Evolutionary conservation across 2,329 filamentous ascomycete species (phyloP), one percentile per base, ranked within the genome.

Genomic region (Clathrospora elynae): DNA sequence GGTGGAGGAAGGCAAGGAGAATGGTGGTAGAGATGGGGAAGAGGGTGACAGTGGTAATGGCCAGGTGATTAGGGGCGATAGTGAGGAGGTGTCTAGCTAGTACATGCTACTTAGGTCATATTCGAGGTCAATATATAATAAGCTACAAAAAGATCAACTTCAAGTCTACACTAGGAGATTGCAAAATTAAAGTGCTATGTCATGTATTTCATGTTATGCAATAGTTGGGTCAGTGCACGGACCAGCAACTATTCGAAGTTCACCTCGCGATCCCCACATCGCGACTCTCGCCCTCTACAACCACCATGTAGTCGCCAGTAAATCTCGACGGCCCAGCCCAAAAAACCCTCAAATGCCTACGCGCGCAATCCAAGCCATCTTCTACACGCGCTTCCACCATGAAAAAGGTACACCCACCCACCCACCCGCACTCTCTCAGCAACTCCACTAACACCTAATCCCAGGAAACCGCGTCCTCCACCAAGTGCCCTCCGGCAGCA

Each of bases 371-470:
- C 79, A 82, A 59, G 79, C 81, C 32, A 81, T 85, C 46, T 85
- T 86, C 70, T 85, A 84, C 66, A 82, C 81, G 64, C 82, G 81
- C 60, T 86, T 86, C 62, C 81, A 85, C 61, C 79, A 79, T 40
- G 76, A 80, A 51, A 71, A 70, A 58, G 69, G 70, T 66, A 57
- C 23, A 5, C 4, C 5, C n/a, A 16, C 25, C 7, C 20, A 6
- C 5, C 31, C 13, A 9, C 24, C 12, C 24, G 11, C 19, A 25
- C 8, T 24, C 6, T 16, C n/a, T 25, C 19, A 22, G 3, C 6
- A 33, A 19, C 28, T 35, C 22, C 32, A 14, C 43, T 44, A 26
- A 53, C 28, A 25, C 36, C 48, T n/a, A 16, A 10, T 4, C 10
- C 14, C 49, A 84, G 82, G 82, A 18, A 80, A 80, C 18, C 82